Percentiles rank a stretch among this genome's conserved stretches.
Evolutionary conservation across 73 alveolate species (phyloP).

Genomic region (Loxodes magnus): DNA sequence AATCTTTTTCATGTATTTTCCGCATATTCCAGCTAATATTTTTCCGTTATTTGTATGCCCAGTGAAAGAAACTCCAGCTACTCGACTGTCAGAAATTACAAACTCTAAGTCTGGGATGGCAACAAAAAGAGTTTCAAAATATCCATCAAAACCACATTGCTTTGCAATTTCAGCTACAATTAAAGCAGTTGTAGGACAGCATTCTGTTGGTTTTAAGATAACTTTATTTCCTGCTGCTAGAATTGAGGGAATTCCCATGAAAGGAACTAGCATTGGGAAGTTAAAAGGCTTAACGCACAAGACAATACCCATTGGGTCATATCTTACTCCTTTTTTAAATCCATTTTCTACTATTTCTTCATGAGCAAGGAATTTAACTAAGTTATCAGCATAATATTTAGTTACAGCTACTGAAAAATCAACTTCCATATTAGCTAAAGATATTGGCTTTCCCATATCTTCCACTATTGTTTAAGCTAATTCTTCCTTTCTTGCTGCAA

Average conservation of each 20-base stretch:
- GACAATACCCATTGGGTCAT: slow-evolving; percentile 58
- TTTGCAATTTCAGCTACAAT: slow-evolving; percentile 29
- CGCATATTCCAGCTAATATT: slow-evolving; percentile 50
- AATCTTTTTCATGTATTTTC: slow-evolving; percentile 44
- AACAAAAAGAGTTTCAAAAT: slow-evolving; percentile 33
- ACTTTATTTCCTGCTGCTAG: slow-evolving; percentile 61
- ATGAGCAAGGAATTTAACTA: slow-evolving; percentile 21
- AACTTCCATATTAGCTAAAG: slow-evolving; percentile 44
- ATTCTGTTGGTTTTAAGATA: slow-evolving; percentile 47
- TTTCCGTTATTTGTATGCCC: slow-evolving; percentile 67
- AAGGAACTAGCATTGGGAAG: slow-evolving; percentile 70
- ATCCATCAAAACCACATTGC: slow-evolving; percentile 43
- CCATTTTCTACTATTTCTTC: slow-evolving; percentile 28
- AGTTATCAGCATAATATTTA: slow-evolving; percentile 37
- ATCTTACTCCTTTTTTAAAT: slow-evolving; percentile 23
- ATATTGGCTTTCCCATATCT: slow-evolving; percentile 76
- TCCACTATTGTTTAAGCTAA: slow-evolving; percentile 43
- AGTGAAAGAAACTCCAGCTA: slow-evolving; percentile 61
- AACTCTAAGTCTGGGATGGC: slow-evolving; percentile 34
- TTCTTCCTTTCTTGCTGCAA: slow-evolving; percentile 19
- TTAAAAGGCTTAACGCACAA: slow-evolving; percentile 60
- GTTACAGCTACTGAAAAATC: slow-evolving; percentile 32
- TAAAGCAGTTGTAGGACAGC: slow-evolving; percentile 38
- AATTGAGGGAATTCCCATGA: slow-evolving; percentile 47
- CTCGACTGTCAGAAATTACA: slow-evolving; percentile 34